phyloP scores from a whole-genome alignment of 164 flowering plant species.

The Tetracentron sinense region DNA sequence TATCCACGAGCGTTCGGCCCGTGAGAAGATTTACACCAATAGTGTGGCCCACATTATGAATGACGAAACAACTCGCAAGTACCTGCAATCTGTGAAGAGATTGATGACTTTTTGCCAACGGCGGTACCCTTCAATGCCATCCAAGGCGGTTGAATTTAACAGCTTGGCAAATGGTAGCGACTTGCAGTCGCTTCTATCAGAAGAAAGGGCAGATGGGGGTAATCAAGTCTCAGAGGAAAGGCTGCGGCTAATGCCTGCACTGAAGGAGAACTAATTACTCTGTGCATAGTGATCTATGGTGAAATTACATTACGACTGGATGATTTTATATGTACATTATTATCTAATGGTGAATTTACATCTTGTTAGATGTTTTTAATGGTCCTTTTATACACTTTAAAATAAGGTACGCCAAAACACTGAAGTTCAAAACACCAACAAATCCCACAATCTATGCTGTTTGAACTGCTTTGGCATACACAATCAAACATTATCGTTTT shows the following conservation, averaged over 20 bases:
- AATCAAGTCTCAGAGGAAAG: conserved; percentile 46
- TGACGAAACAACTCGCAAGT: conserved; percentile 96
- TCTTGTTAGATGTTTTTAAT: too few species aligned
- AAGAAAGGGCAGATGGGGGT: conserved; percentile 39
- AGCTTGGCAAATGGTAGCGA: conserved; percentile 99
- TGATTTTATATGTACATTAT: too few species aligned
- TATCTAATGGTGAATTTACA: too few species aligned
- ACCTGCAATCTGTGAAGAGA: conserved; percentile 90
- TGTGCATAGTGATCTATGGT: neutral
- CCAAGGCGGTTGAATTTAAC: conserved; percentile 95
- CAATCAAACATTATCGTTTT: too few species aligned
- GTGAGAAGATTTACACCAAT: conserved; percentile 94
- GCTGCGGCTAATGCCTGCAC: conserved; percentile 61
- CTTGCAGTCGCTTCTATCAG: conserved; percentile 71
- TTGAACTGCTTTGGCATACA: too few species aligned
- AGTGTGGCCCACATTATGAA: conserved; percentile 99
- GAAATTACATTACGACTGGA: too few species aligned
- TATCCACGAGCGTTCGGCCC: conserved; percentile 99
- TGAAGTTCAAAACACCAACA: too few species aligned
- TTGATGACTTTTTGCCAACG: conserved; percentile 93
- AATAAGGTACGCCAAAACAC: too few species aligned
- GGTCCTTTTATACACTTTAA: too few species aligned
- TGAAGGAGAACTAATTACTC: conserved; percentile 13
- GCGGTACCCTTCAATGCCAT: conserved; percentile 88
- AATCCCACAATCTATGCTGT: too few species aligned